Percentiles rank a stretch among this genome's conserved stretches.
phyloP scores from a whole-genome alignment of 768 basidiomycete genomes.

The Tylopilus subfusipes region DNA sequence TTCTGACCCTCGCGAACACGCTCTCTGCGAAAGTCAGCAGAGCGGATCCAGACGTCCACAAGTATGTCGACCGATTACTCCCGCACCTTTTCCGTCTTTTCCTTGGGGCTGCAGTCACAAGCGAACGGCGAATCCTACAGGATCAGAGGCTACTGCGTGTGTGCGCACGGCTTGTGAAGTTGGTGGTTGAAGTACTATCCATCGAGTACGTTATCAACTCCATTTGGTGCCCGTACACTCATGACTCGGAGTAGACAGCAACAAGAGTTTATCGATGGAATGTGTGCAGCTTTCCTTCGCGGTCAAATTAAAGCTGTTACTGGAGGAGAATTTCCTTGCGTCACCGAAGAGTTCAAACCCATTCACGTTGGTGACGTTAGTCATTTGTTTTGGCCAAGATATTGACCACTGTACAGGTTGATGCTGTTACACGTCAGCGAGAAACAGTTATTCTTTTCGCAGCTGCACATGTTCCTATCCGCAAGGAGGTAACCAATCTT shows the following conservation, averaged over 20 bases:
- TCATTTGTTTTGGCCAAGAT: neutral
- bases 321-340: constrained; percentile 47
- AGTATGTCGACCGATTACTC: constrained; percentile 76
- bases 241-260: constrained; percentile 48
- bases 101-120: constrained; percentile 37
- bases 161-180: constrained; percentile 62
- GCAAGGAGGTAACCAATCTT: constrained; percentile 53
- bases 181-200: constrained; percentile 62
- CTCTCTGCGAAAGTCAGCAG: constrained; percentile 49
- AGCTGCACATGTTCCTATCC: constrained; percentile 59
- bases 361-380: constrained; percentile 42
- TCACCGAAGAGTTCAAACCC: constrained; percentile 40
- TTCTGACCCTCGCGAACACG: constrained; percentile 64
- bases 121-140: constrained; percentile 24
- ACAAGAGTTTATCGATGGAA: constrained; percentile 44
- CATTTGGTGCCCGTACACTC: neutral
- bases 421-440: constrained; percentile 41
- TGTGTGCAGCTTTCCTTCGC: constrained; percentile 40
- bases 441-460: constrained; percentile 67
- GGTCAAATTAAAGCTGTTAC: constrained; percentile 49
- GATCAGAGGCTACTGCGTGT: constrained; percentile 38
- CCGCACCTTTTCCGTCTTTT: constrained; percentile 68
- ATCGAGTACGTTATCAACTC: constrained; percentile 52
- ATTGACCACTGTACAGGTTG: constrained; percentile 10
- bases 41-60: constrained; percentile 66